Conservation (phyloP, 2,329 filamentous ascomycete species). For the Aspergillaceae sp. region DNA sequence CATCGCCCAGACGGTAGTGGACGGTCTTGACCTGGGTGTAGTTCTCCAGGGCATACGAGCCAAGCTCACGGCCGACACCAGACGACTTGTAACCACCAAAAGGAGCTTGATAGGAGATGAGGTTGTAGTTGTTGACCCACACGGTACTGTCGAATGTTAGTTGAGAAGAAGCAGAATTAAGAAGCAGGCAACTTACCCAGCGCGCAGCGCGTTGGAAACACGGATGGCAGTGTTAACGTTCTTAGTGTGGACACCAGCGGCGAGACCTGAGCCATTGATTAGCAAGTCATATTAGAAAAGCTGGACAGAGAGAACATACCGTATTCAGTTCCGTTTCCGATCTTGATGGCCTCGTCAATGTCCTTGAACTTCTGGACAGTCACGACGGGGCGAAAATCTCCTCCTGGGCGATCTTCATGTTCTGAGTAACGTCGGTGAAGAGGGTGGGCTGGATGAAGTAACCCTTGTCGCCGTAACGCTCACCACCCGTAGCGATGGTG, state of each 20-base stretch:
- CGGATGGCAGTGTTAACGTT: slow-evolving; percentile 73
- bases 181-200: slow-evolving; percentile 49
- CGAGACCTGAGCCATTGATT: slow-evolving; percentile 40
- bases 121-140: slow-evolving; percentile 64
- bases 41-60: slow-evolving; percentile 42
- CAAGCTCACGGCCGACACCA: slow-evolving; percentile 38
- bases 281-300: no score
- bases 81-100: slow-evolving; percentile 40
- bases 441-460: slow-evolving; percentile 85
- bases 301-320: slow-evolving; percentile 31
- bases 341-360: slow-evolving; percentile 58
- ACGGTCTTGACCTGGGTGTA: slow-evolving; percentile 44
- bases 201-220: slow-evolving; percentile 60
- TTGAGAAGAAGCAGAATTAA: no score
- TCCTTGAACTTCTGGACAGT: slow-evolving; percentile 66
- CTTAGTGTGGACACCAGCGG: slow-evolving; percentile 66
- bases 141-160: slow-evolving; percentile 36
- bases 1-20: slow-evolving; percentile 32
- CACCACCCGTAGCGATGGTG: slow-evolving; percentile 56
- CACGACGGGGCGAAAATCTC: slow-evolving; percentile 74
- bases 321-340: slow-evolving; percentile 66
- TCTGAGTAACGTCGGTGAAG: slow-evolving; percentile 62
- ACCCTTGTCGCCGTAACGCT: slow-evolving; percentile 65
- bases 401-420: slow-evolving; percentile 65
- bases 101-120: slow-evolving; percentile 43